These are phyloP conservation scores for Allomyces macrogynus DNA, from an alignment of 192 early-diverging fungal species.

Conservation along the genomic window DNA sequence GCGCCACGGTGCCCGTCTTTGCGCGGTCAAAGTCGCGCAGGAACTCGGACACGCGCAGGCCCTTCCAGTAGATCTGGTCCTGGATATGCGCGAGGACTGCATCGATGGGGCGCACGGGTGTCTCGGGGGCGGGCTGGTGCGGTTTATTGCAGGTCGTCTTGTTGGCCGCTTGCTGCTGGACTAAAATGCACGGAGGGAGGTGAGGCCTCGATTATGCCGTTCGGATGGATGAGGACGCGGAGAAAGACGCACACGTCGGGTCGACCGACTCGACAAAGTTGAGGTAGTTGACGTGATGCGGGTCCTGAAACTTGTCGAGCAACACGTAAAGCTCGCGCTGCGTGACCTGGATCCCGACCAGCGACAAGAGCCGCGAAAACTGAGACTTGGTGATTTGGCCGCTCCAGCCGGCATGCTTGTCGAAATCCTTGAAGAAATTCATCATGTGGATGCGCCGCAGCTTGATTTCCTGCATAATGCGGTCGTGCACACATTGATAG, in stretches of 20 bases:
- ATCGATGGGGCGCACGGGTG: neutral
- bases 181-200: too few species aligned
- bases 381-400: slow-evolving; percentile 1
- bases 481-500: neutral
- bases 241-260: too few species aligned
- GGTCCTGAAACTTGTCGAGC: slow-evolving; percentile 2
- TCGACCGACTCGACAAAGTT: slow-evolving; percentile 16
- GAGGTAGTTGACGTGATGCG: slow-evolving; percentile 22
- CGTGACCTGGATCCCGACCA: neutral
- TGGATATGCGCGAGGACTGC: slow-evolving; percentile 12
- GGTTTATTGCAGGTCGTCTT: too few species aligned
- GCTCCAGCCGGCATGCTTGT: neutral
- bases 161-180: too few species aligned
- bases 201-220: too few species aligned
- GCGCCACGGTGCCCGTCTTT: slow-evolving; percentile 21
- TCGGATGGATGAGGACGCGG: too few species aligned
- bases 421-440: slow-evolving; percentile 3
- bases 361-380: slow-evolving; percentile 1
- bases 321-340: neutral
- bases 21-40: slow-evolving; percentile 35
- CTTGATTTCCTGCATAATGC: neutral
- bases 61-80: slow-evolving; percentile 13
- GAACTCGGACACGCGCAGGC: slow-evolving; percentile 29
- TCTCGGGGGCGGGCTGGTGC: neutral
- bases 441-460: slow-evolving; percentile 1